These are phyloP conservation scores for Wallemia mellicola DNA, from an alignment of 1,284 basidiomycete species.

Conservation along the genomic window DNA sequence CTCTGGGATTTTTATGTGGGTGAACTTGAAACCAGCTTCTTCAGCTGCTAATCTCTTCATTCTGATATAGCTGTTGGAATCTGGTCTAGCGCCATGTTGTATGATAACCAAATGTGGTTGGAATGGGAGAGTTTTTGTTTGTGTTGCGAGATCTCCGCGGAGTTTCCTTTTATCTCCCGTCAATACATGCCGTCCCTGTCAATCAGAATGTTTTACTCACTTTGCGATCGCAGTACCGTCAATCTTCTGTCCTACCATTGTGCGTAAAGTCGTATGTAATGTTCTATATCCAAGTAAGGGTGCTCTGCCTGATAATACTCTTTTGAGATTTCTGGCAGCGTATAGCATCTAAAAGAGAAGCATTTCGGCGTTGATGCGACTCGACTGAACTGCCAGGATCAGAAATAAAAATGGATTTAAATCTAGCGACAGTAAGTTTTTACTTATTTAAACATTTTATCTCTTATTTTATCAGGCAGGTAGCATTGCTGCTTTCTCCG, in stretches of 20 bases:
- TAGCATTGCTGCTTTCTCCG: not conserved
- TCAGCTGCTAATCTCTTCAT: conserved; percentile 94
- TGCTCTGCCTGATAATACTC: not conserved
- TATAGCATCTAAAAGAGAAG: not conserved
- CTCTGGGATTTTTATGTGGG: conserved; percentile 44
- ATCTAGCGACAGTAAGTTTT: not conserved
- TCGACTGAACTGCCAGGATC: not conserved
- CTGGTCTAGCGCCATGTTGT: conserved; percentile 70
- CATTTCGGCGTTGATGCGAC: not conserved
- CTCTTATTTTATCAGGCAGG: not conserved
- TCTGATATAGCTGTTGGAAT: conserved; percentile 75
- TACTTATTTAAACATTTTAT: too few relatives aligned
- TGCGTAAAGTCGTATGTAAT: not conserved
- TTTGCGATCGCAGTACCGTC: conserved; percentile 70
- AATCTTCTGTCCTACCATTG: conserved; percentile 23
- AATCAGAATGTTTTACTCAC: conserved; percentile 21
- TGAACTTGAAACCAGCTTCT: conserved; percentile 71
- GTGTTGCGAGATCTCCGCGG: conserved; percentile 35
- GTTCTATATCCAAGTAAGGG: not conserved
- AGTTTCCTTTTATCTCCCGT: conserved; percentile 12
- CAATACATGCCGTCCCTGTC: not conserved
- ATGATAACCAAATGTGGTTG: conserved; percentile 69
- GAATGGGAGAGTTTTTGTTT: conserved; percentile 36
- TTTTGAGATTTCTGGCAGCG: not conserved
- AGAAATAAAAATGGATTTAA: not conserved